phyloP scores from a whole-genome alignment of 768 basidiomycete genomes.

The Hebeloma cylindrosporum region DNA sequence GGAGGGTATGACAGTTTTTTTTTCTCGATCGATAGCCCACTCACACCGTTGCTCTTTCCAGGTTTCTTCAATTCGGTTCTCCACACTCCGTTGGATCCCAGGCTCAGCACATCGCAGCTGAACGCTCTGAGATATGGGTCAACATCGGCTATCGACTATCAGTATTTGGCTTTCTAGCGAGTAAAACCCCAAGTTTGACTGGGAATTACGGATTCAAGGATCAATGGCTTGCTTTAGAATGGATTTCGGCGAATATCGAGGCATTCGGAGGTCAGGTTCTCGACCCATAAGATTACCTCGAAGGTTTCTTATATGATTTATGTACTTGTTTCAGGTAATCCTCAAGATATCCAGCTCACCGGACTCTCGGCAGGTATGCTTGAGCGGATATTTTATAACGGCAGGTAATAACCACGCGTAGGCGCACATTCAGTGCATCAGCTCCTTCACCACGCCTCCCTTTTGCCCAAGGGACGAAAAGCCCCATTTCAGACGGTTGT shows the following conservation, averaged over 20 bases:
- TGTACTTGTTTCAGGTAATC: constrained; percentile 45
- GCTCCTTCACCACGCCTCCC: constrained; percentile 66
- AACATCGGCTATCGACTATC: constrained; percentile 78
- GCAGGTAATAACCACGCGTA: constrained; percentile 20
- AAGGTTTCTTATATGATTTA: not conserved
- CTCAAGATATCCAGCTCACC: constrained; percentile 56
- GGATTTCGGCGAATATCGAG: constrained; percentile 67
- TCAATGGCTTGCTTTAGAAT: constrained; percentile 75
- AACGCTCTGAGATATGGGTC: constrained; percentile 69
- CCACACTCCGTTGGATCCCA: constrained; percentile 61
- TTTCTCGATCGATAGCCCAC: not conserved
- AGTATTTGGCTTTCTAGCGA: constrained; percentile 74
- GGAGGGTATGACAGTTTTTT: constrained; percentile 58
- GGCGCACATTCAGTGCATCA: constrained; percentile 78
- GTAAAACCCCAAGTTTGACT: constrained; percentile 54
- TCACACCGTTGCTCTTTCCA: constrained; percentile 23
- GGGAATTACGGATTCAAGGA: constrained; percentile 88
- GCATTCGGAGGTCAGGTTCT: constrained; percentile 79
- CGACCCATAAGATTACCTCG: no score
- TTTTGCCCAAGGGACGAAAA: constrained; percentile 50
- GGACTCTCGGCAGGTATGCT: constrained; percentile 70
- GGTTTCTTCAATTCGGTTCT: constrained; percentile 78
- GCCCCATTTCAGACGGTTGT: constrained; percentile 69
- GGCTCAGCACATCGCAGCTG: constrained; percentile 65
- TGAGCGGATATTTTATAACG: not conserved